These are phyloP conservation scores for Brassica hybrid DNA, from an alignment of 441 rosid genomes.

Conservation along the genomic window DNA sequence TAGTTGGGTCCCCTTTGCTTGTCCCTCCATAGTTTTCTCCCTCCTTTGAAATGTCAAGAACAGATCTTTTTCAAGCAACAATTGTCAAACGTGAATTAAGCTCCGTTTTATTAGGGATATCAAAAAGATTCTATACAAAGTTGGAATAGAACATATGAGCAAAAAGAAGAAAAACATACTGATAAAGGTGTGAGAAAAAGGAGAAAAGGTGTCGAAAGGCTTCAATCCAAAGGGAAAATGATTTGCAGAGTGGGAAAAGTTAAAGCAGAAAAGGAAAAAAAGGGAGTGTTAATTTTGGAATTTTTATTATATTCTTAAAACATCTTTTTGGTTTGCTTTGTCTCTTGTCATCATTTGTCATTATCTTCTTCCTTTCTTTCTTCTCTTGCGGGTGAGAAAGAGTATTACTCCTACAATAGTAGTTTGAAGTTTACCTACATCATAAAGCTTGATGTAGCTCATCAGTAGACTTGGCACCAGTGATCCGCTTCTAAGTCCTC, in stretches of 20 bases:
- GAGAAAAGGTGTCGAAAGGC: conserved; percentile 13
- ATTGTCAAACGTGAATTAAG: conserved; percentile 34
- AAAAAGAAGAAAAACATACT: not conserved
- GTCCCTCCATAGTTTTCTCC: conserved; percentile 12
- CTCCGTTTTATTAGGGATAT: conserved; percentile 26
- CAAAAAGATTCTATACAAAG: conserved; percentile 29
- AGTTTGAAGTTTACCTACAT: not conserved
- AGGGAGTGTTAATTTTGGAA: too few relatives aligned
- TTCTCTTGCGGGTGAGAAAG: not conserved
- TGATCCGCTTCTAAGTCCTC: not conserved
- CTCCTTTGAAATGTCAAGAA: conserved; percentile 32
- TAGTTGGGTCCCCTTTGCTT: conserved; percentile 39
- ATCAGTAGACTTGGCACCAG: not conserved
- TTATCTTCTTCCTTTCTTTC: not conserved
- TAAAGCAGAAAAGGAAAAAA: conserved; percentile 34
- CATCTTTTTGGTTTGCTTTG: conserved; percentile 6
- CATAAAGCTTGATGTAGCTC: not conserved
- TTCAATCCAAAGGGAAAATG: conserved; percentile 39
- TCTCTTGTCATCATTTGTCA: conserved; percentile 26
- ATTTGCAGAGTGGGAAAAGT: conserved; percentile 44
- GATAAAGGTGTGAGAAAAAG: conserved; percentile 24
- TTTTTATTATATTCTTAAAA: conserved; percentile 16
- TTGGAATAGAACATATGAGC: conserved; percentile 13
- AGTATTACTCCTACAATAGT: not conserved
- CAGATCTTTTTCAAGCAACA: conserved; percentile 28